Evolutionary conservation across 257 asterid genomes (phyloP).

Genomic region (Ligustrum vulgare): DNA sequence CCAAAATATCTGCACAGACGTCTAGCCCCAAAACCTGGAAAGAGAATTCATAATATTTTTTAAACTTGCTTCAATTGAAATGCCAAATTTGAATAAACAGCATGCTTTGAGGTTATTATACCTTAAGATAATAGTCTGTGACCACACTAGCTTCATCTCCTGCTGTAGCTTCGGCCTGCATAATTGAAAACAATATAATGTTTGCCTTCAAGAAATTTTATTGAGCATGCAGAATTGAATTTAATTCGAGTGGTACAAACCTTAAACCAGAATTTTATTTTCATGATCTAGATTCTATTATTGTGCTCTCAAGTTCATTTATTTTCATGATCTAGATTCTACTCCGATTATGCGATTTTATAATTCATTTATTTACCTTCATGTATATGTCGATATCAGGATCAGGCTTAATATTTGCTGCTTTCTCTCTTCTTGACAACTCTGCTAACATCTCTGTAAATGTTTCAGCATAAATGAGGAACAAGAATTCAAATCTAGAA

Average conservation of each 20-base stretch:
- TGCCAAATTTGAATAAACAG: background rate
- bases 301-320: background rate
- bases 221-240: background rate
- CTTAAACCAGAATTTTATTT: background rate
- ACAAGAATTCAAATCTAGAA: background rate
- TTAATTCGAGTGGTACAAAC: background rate
- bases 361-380: constrained; percentile 28
- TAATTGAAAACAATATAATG: background rate
- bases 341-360: background rate
- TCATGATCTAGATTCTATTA: background rate
- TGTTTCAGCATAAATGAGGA: background rate
- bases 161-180: constrained; percentile 41
- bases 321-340: background rate
- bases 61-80: background rate
- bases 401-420: constrained; percentile 41
- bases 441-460: constrained; percentile 42
- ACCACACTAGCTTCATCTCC: constrained; percentile 43
- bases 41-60: background rate
- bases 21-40: constrained; percentile 38
- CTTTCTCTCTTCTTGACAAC: constrained; percentile 45
- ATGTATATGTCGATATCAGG: constrained; percentile 42
- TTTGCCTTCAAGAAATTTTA: background rate
- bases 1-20: constrained; percentile 42
- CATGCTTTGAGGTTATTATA: background rate
- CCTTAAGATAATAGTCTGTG: constrained; percentile 42